Percentiles rank a stretch among this genome's conserved stretches.
These are phyloP conservation scores for Sugiyamaella qingdaonensis DNA, from an alignment of 805 yeast genomes.

Conservation along the genomic window DNA sequence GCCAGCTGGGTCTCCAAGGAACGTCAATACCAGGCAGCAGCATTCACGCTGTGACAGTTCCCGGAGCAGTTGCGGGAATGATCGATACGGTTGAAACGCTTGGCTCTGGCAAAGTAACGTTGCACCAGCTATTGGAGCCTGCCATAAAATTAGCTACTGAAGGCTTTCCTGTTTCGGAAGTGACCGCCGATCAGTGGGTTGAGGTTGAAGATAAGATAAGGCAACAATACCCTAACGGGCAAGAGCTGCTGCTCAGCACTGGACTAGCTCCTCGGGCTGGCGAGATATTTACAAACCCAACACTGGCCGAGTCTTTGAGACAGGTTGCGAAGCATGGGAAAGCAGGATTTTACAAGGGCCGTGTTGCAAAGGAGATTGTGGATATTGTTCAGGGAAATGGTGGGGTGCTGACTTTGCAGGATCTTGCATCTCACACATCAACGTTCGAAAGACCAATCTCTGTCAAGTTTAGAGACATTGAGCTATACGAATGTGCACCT, in stretches of 20 bases:
- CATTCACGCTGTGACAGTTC: slow-evolving; percentile 60
- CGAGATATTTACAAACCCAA: slow-evolving; percentile 48
- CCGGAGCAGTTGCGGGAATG: slow-evolving; percentile 81
- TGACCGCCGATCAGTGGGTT: slow-evolving; percentile 50
- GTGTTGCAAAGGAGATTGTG: slow-evolving; percentile 59
- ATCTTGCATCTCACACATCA: slow-evolving; percentile 53
- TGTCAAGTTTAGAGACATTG: slow-evolving; percentile 41
- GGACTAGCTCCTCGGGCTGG: slow-evolving; percentile 54
- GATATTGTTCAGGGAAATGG: slow-evolving; percentile 48
- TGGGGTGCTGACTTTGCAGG: slow-evolving; percentile 52
- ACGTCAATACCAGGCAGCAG: slow-evolving; percentile 49
- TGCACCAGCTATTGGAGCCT: slow-evolving; percentile 44
- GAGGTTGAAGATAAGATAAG: slow-evolving; percentile 37
- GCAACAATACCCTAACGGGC: slow-evolving; percentile 31
- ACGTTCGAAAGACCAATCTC: slow-evolving; percentile 62
- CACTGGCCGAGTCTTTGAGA: slow-evolving; percentile 49
- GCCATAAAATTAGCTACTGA: slow-evolving; percentile 57
- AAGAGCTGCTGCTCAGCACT: slow-evolving; percentile 32
- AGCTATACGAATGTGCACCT: slow-evolving; percentile 78
- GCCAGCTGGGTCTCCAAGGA: slow-evolving; percentile 41
- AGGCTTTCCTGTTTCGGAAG: slow-evolving; percentile 61
- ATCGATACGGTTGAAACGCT: slow-evolving; percentile 58
- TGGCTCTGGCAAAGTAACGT: slow-evolving; percentile 63
- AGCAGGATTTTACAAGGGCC: slow-evolving; percentile 63
- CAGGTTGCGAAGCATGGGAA: slow-evolving; percentile 53